Evolutionary conservation across 1,284 basidiomycete species (phyloP).

Genomic region (Xerocomus minutiporus): DNA sequence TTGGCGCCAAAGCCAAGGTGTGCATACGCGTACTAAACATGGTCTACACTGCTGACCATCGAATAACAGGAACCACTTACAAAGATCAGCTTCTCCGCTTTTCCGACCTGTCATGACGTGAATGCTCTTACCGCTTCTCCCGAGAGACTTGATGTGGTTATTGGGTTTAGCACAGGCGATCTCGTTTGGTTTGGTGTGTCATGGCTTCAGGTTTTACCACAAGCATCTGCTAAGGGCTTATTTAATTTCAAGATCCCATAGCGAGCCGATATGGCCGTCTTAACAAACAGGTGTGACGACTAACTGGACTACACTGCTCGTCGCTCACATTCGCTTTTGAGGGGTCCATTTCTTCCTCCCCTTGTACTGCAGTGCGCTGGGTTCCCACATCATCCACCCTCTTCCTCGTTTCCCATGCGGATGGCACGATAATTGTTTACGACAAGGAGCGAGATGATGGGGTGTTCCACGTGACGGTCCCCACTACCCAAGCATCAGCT

Average conservation of each 20-base stretch:
- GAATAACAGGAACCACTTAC: slow-evolving; percentile 73
- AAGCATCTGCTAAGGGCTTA: not conserved
- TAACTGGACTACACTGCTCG: slow-evolving; percentile 16
- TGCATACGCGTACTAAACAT: slow-evolving; percentile 17
- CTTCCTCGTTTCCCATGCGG: slow-evolving; percentile 88
- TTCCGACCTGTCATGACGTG: slow-evolving; percentile 88
- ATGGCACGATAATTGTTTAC: slow-evolving; percentile 84
- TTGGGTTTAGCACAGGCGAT: slow-evolving; percentile 92
- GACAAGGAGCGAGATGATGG: slow-evolving; percentile 89
- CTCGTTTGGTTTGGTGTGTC: slow-evolving; percentile 82
- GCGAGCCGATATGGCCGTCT: slow-evolving; percentile 81
- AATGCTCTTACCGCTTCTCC: slow-evolving; percentile 74
- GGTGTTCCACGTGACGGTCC: slow-evolving; percentile 57
- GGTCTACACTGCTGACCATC: not conserved
- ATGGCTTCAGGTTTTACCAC: not conserved
- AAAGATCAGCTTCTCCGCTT: slow-evolving; percentile 79
- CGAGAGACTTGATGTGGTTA: slow-evolving; percentile 82
- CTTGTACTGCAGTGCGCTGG: slow-evolving; percentile 71
- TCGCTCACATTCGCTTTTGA: slow-evolving; percentile 11
- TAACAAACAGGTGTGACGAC: slow-evolving; percentile 73
- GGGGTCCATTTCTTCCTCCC: slow-evolving; percentile 23
- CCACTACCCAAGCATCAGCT: slow-evolving; percentile 30
- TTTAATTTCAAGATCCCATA: slow-evolving; percentile 61
- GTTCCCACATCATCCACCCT: slow-evolving; percentile 81
- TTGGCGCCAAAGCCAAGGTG: slow-evolving; percentile 75